phyloP scores from a whole-genome alignment of 208 protist genomes.

The Spongospora subterranea region DNA sequence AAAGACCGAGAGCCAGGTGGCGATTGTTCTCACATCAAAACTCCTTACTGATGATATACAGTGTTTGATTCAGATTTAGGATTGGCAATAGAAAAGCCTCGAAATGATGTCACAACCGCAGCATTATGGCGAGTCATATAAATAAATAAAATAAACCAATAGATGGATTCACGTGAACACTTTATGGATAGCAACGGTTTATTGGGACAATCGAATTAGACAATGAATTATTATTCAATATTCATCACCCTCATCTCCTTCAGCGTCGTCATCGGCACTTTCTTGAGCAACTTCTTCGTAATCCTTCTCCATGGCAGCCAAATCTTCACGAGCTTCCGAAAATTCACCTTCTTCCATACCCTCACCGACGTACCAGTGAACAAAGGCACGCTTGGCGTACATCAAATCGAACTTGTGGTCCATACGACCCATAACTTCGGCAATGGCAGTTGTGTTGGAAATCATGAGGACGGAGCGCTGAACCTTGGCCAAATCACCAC shows the following conservation, averaged over 20 bases:
- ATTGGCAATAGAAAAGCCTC: constrained; percentile 87
- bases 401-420: constrained; percentile 81
- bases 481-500: constrained; percentile 78
- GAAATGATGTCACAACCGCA: constrained; percentile 66
- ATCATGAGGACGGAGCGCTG: constrained; percentile 75
- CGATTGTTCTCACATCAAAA: neutral
- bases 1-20: constrained; percentile 78
- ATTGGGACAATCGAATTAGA: too few relatives aligned
- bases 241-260: constrained; percentile 72
- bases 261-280: constrained; percentile 68
- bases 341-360: constrained; percentile 83
- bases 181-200: too few relatives aligned
- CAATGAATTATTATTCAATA: too few relatives aligned
- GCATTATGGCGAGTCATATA: neutral
- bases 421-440: constrained; percentile 76
- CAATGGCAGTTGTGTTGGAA: constrained; percentile 79
- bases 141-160: too few relatives aligned
- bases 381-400: constrained; percentile 81
- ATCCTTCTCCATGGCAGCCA: constrained; percentile 78
- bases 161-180: too few relatives aligned
- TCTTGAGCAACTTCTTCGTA: constrained; percentile 79
- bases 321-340: constrained; percentile 79
- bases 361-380: constrained; percentile 82
- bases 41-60: neutral
- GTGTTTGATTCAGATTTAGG: constrained; percentile 71